These are phyloP conservation scores for Viola pubescens DNA, from an alignment of 441 rosid species.

Conservation along the genomic window DNA sequence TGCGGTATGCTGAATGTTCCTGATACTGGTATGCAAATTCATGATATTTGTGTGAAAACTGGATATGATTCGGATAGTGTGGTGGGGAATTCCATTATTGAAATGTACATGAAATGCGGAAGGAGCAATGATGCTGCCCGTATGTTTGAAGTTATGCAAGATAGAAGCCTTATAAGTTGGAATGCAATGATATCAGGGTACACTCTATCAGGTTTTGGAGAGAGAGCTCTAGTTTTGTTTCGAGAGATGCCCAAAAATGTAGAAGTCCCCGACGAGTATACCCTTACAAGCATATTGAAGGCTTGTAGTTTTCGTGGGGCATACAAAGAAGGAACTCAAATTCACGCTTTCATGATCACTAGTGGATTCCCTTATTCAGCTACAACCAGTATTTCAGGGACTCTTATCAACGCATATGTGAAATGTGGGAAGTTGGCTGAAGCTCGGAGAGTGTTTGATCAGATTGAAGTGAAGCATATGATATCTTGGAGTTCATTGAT, in stretches of 20 bases:
- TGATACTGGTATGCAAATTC: conserved; percentile 53
- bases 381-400: conserved; percentile 41
- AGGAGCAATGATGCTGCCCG: conserved; percentile 43
- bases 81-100: conserved; percentile 68
- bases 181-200: conserved; percentile 68
- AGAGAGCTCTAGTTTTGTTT: conserved; percentile 54
- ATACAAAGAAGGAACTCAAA: conserved; percentile 42
- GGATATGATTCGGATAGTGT: conserved; percentile 45
- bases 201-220: conserved; percentile 35
- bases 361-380: conserved; percentile 44
- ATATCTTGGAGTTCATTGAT: conserved; percentile 74
- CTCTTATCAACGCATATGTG: conserved; percentile 69
- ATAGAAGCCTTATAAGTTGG: conserved; percentile 57
- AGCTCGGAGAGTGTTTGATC: conserved; percentile 56
- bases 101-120: conserved; percentile 75
- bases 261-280: conserved; percentile 15
- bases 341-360: conserved; percentile 53
- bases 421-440: conserved; percentile 49
- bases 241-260: conserved; percentile 31
- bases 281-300: conserved; percentile 62
- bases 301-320: conserved; percentile 52
- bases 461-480: conserved; percentile 45
- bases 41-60: conserved; percentile 45
- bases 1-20: conserved; percentile 41
- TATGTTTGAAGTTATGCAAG: conserved; percentile 40